Percentiles rank a stretch among this genome's conserved stretches.
Conservation (phyloP, 805 yeast genomes). For the Candida morakotiae region DNA sequence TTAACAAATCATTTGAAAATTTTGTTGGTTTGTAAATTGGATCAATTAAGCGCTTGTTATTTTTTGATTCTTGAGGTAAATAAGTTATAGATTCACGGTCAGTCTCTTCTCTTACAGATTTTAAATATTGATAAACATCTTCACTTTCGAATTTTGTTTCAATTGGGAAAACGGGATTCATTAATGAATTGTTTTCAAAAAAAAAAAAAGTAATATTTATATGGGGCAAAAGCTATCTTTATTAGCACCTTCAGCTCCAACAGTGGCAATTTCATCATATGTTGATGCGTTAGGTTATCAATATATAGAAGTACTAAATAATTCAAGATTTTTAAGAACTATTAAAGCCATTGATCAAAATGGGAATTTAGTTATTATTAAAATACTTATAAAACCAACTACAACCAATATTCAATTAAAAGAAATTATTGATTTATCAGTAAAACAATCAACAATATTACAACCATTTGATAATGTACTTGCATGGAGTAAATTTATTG, state of each 20-base stretch:
- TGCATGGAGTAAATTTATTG: conserved; percentile 70
- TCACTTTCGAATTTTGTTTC: not conserved
- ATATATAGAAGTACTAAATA: conserved; percentile 70
- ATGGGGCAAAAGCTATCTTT: conserved; percentile 90
- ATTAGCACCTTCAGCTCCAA: conserved; percentile 85
- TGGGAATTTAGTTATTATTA: conserved; percentile 68
- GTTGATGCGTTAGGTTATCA: conserved; percentile 76
- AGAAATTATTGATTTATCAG: conserved; percentile 21
- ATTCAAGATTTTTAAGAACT: conserved; percentile 82
- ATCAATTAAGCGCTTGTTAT: not conserved
- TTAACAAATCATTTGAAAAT: conserved; percentile 10
- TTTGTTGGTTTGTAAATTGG: conserved; percentile 1
- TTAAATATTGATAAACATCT: conserved; percentile 16
- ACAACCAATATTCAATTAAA: conserved; percentile 23
- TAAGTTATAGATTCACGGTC: conserved; percentile 13
- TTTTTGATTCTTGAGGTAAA: not conserved
- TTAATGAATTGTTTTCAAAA: not conserved
- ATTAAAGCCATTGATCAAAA: conserved; percentile 71
- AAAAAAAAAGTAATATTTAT: not conserved
- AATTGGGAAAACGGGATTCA: conserved; percentile 6
- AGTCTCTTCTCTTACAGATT: conserved; percentile 29
- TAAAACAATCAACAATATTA: conserved; percentile 37
- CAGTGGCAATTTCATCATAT: conserved; percentile 88
- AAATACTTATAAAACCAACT: conserved; percentile 66
- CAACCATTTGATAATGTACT: conserved; percentile 55